Base-by-base conservation (phyloP, 2,329 filamentous ascomycete species). In the Chaetomiaceae sp. region DNA sequence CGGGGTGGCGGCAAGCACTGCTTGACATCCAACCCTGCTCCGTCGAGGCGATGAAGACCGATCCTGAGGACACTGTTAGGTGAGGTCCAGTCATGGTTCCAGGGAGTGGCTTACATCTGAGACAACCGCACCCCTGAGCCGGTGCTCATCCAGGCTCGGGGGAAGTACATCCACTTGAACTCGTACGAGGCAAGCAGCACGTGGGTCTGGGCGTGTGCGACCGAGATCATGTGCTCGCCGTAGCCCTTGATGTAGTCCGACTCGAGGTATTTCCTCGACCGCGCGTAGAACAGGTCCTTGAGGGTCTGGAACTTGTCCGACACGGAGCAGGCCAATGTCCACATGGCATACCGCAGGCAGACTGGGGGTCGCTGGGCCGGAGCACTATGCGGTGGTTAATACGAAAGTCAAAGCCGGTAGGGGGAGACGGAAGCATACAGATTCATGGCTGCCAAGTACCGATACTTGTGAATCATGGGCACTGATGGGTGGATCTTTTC, bases 81-180 rank as follows among this genome's bases (percentile, higher is more conserved):
- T 20, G 17, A 11, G 15, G 19, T 47, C 17, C 4, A 14, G 12
- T 22, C 19, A 29, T 27, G 14, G 3, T 31, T 31, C 11, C 11
- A 6, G 22, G 5, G 4, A 3, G 29, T 23, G 19, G 68, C 79
- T 68, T 67, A 84, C 92, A 97, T 96, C 65, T 95, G 87, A 47
- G 83, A 82, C 50, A 97, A 71, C 47, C 92, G 82, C n/a, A 87
- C 82, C 4, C 87, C 87, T 57, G 88, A 80, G 20, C 92, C 94
- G 3, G 89, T 87, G 61, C 89, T 96, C 73, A 96, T 83, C 94
- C 94, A 97, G 1, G 94, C 94, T 60, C 94, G 79, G 1, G 94
- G 92, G 63, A 97, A 97, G 69, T 91, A 95, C 89, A 97, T 96
- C 80, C 89, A 88, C 72, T 92, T 96, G 76, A 96, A 97, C 69